Evolutionary conservation across 441 rosid species (phyloP), one percentile per base, ranked within the genome.

Genomic region (Aquilaria agallochum): DNA sequence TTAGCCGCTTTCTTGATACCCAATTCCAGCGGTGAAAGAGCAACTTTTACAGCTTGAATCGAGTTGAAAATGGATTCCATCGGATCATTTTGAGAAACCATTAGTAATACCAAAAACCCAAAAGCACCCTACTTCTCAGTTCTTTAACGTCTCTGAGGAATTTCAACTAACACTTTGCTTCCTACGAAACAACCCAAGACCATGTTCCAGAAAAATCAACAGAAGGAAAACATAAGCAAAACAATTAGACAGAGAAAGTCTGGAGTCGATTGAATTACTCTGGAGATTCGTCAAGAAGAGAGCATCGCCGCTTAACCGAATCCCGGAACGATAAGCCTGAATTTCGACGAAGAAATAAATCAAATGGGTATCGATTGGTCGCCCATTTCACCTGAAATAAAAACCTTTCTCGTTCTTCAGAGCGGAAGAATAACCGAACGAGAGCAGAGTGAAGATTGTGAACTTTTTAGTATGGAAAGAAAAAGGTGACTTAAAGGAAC

Each of bases 41-140:
- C 96, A 63, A 75, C 91, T 67, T 83, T 88, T 56, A 88, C 82
- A 53, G 77, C 83, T 73, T 90, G 95, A 75, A 95, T 75, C 74
- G 96, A 83, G 78, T 83, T 85, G 36, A 77, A 67, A 62, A 89
- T 62, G 27, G 86, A 74, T 63, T 86, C 93, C 55, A 86, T 66
- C 14, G 85, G 94, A 60, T 94, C 96, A 78, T 82, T 91, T 60
- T 64, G 70, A 55, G 91, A 82, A 70, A 83, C 85, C 97, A 91
- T 91, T 62, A 65, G 78, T 64, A 11, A 53, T 60, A 58, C 34
- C 65, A 56, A 33, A 42, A 57, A 65, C 50, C 12, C 20, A 31
- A 30, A 65, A 47, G 52, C 44, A 46, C 49, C 55, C 36, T 46
- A 50, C 55, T 27, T 14, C 56, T 31, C 32, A 27, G 34, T 53